Percentiles rank a stretch among this genome's conserved stretches.
Conservation (phyloP, 192 early-diverging fungal genomes). For the Rhizoclosmatium sp. region DNA sequence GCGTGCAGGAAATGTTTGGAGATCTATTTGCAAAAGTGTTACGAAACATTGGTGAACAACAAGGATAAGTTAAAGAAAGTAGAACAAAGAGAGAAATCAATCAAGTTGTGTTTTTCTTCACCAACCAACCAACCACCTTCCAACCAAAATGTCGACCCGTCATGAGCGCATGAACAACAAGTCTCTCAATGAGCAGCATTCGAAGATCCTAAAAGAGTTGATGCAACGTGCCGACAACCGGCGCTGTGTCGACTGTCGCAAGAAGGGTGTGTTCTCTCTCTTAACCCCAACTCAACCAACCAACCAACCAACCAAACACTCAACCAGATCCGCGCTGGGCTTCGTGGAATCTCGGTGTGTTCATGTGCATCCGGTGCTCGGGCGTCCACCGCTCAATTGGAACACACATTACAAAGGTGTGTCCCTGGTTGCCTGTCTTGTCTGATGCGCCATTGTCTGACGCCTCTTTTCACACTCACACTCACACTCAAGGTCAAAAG, state of each 20-base stretch:
- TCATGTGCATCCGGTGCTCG: slow-evolving; percentile 93
- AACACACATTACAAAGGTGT: slow-evolving; percentile 87
- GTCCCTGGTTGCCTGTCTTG: neutral
- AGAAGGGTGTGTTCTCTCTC: slow-evolving; percentile 65
- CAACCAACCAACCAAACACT: neutral
- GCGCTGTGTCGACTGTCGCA: slow-evolving; percentile 82
- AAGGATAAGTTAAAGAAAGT: neutral
- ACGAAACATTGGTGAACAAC: neutral
- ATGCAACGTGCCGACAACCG: slow-evolving; percentile 74
- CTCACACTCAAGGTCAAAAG: slow-evolving; percentile 75
- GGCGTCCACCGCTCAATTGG: slow-evolving; percentile 85
- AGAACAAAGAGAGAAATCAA: neutral
- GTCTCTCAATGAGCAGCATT: slow-evolving; percentile 74
- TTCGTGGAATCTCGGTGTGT: slow-evolving; percentile 90
- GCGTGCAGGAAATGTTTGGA: slow-evolving; percentile 56
- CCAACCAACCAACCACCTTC: neutral
- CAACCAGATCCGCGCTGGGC: slow-evolving; percentile 77
- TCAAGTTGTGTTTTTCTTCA: neutral
- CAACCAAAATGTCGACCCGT: slow-evolving; percentile 60
- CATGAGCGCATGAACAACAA: slow-evolving; percentile 71
- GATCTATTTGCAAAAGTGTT: slow-evolving; percentile 49
- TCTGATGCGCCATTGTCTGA: neutral
- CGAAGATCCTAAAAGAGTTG: slow-evolving; percentile 74
- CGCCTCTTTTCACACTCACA: neutral
- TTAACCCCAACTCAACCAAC: neutral